Percentiles rank a stretch among this genome's conserved stretches.
Evolutionary conservation across 75 land plant genomes (phyloP).

Genomic region (Selaginella tamariscina): DNA sequence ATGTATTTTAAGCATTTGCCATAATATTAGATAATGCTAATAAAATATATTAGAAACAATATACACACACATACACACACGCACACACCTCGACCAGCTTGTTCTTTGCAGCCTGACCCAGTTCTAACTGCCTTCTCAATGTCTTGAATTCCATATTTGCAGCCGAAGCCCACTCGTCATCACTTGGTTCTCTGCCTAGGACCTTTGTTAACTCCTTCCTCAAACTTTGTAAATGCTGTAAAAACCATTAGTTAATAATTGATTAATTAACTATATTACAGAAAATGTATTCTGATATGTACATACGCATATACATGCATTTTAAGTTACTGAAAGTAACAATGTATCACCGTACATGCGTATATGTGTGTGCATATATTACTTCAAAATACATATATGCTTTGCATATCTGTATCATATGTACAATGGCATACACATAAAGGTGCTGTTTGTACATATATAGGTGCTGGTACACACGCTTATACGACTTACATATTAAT

Average conservation of each 20-base stretch:
- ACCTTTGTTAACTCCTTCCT: constrained; percentile 29
- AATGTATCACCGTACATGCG: neutral
- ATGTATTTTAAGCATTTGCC: too few species aligned
- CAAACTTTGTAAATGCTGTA: constrained; percentile 41
- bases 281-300: neutral
- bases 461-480: too few species aligned
- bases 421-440: too few species aligned
- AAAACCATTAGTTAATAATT: neutral
- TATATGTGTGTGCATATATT: neutral
- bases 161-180: constrained; percentile 55
- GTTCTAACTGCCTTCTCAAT: constrained; percentile 39
- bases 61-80: too few species aligned
- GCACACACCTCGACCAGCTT: constrained; percentile 84
- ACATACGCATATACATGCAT: neutral
- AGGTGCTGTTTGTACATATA: too few species aligned
- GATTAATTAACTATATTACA: neutral
- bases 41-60: too few species aligned
- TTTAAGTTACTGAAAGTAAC: neutral
- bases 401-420: too few species aligned
- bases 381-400: too few species aligned
- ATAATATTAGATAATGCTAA: too few species aligned
- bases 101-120: constrained; percentile 74
- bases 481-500: too few species aligned
- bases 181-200: constrained; percentile 54
- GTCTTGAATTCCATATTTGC: constrained; percentile 35